Evolutionary conservation across 192 early-diverging fungal genomes (phyloP).

Genomic region (Chytriomyces hyalinus): DNA sequence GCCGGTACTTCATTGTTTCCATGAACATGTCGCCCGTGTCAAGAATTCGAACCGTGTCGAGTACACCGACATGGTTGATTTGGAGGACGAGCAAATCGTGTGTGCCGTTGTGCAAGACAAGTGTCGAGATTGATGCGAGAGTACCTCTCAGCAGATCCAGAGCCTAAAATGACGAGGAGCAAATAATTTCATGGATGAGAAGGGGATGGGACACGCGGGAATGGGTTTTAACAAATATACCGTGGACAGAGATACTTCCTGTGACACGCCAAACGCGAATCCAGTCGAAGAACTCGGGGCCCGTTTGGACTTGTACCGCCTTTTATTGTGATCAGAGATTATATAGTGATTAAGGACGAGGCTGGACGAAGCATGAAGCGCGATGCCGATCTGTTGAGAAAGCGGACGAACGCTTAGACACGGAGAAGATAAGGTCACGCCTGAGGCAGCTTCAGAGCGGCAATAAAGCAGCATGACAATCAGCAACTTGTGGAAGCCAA

Average conservation of each 20-base stretch:
- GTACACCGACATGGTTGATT: slow-evolving; percentile 6
- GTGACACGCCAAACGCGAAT: slow-evolving; percentile 19
- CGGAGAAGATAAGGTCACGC: too few species aligned
- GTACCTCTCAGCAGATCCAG: background rate
- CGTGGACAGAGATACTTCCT: background rate
- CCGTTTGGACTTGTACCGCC: background rate
- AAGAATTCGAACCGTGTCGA: background rate
- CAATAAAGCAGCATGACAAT: too few species aligned
- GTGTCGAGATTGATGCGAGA: slow-evolving; percentile 1
- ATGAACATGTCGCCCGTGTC: slow-evolving; percentile 13
- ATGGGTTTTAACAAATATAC: background rate
- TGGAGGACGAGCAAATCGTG: background rate
- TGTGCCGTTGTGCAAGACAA: slow-evolving; percentile 27
- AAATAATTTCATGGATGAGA: too few species aligned
- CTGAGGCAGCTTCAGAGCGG: too few species aligned
- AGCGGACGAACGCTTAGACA: too few species aligned
- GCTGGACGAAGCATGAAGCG: too few species aligned
- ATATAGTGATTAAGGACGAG: too few species aligned
- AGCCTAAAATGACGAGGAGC: background rate
- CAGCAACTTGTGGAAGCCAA: too few species aligned
- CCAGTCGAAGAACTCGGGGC: slow-evolving; percentile 9
- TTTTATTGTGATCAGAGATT: too few species aligned
- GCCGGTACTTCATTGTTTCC: background rate
- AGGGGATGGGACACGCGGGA: too few species aligned
- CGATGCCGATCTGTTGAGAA: too few species aligned